Base-by-base conservation (phyloP, 2,329 filamentous ascomycete species). In the Paraphaeosphaeria sporulosa region DNA sequence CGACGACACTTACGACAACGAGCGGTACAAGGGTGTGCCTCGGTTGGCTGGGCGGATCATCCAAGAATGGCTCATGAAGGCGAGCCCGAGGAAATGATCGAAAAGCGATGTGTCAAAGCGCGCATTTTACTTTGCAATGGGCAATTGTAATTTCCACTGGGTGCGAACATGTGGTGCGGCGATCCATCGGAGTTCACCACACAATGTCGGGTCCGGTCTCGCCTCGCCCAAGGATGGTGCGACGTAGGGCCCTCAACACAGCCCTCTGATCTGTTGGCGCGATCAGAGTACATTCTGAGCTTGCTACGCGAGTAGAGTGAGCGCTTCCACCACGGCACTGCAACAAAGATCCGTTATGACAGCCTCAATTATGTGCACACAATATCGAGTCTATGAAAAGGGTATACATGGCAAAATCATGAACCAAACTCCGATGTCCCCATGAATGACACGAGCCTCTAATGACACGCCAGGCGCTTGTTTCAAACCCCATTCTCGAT, bases 1-100 rank as follows among this genome's bases (percentile, higher is more conserved):
- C 36, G 66, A 74, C 23, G 66, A 64, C 12, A 72, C 69, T 17
- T 74, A 73, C 55, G 66, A 71, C 61, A 55, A 51, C 17, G 59
- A 64, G 48, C 63, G 67, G 47, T 72, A 66, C 47, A 59, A 66
- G 27, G 58, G 47, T 1, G 4, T 73, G 27, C 70, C 71, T 4
- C 62, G 61, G 23, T 57, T 55, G 40, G 69, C 66, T 38, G 48
- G 46, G 3, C 49, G 61, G 13, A 59, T 53, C 15, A 64, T 72
- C 21, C 60, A 59, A 34, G 63, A 63, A 49, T 72, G 70, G 70
- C 40, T 72, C 23, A 46, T 42, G 3, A 70, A 62, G 59, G 66
- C 69, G 17, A 69, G 62, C 38, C 54, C 66, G 8, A 58, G 65
- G 58, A 21, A 32, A 32, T 56, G 49, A 40, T 2, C 5, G 38